Evolutionary conservation across 2,329 filamentous ascomycete genomes (phyloP).

Genomic region (Neopestalotiopsis sp.): DNA sequence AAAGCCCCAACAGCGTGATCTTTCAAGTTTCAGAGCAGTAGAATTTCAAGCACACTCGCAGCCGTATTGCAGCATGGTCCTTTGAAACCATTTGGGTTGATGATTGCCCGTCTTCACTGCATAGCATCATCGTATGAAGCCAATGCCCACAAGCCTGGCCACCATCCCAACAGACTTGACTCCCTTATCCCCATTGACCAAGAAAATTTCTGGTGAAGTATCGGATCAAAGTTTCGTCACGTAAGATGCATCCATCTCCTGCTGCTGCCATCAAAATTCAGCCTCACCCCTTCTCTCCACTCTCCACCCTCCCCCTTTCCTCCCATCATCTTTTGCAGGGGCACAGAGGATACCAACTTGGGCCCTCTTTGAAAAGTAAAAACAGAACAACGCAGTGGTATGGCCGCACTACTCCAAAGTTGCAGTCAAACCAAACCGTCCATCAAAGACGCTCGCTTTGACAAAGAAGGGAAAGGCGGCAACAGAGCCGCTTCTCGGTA

Average conservation of each 20-base stretch:
- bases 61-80: background rate
- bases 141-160: background rate
- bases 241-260: background rate
- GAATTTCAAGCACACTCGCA: background rate
- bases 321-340: background rate
- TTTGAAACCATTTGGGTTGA: background rate
- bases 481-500: conserved; percentile 13
- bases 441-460: conserved; percentile 29
- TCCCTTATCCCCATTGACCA: background rate
- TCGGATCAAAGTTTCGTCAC: background rate
- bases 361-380: background rate
- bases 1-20: background rate
- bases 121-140: background rate
- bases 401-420: conserved; percentile 36
- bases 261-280: background rate
- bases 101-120: background rate
- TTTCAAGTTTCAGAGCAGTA: background rate
- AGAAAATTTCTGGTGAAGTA: background rate
- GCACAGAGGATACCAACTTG: background rate
- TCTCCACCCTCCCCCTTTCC: background rate
- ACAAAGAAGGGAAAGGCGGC: conserved; percentile 27
- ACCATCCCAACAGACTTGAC: background rate
- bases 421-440: conserved; percentile 18
- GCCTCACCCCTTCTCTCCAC: background rate
- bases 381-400: conserved; percentile 24